Base-by-base conservation (phyloP, 306 rosid species). In the Sicyos baderoa region DNA sequence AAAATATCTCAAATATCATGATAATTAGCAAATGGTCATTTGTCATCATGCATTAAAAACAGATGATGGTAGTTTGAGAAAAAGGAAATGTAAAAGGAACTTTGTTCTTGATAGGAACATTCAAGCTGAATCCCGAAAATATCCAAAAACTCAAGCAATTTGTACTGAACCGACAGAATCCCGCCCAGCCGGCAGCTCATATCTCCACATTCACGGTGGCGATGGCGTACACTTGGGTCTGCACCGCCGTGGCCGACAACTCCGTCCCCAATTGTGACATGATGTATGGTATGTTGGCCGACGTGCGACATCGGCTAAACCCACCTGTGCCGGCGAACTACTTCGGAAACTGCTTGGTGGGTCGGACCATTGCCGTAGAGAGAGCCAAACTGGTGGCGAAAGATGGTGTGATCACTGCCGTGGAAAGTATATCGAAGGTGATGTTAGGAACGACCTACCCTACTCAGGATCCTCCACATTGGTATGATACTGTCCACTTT, bases 181-280 rank as follows among this genome's bases (percentile, higher is more conserved):
- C 14, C 8, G 14, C 2, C 15, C 47, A 59, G 0, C 47, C 66
- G 22, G 21, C 47, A 45, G 10, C 1, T 2, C 68, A 61, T 8
- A 3, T 61, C 48, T 35, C 47, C 25, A 61, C 68, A 22, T 61
- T n/a, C 68, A 35, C 44, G 65, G 44, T 58, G 65, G 45, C 65
- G 21, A 58, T 29, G 65, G 65, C 13, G 19, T 58, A 58, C 13
- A 58, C 65, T 7, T 58, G 65, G 65, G 65, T 58, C 21, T 58
- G 65, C 21, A 5, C 18, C 19, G 27, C 59, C 6, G 19, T 15
- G 65, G 65, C 44, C 12, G 65, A 57, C 6, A 42, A 7, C 4
- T 55, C 35, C 2, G 2, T 12, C 13, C 7, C 1, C 35, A 16
- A 55, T 13, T 7, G 17, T 7, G 32, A 55, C n/a, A 57, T 15